Percentiles rank a stretch among this genome's conserved stretches.
These are phyloP conservation scores for Monosporascus sp. DNA, from an alignment of 2,329 filamentous ascomycete genomes.

Conservation along the genomic window DNA sequence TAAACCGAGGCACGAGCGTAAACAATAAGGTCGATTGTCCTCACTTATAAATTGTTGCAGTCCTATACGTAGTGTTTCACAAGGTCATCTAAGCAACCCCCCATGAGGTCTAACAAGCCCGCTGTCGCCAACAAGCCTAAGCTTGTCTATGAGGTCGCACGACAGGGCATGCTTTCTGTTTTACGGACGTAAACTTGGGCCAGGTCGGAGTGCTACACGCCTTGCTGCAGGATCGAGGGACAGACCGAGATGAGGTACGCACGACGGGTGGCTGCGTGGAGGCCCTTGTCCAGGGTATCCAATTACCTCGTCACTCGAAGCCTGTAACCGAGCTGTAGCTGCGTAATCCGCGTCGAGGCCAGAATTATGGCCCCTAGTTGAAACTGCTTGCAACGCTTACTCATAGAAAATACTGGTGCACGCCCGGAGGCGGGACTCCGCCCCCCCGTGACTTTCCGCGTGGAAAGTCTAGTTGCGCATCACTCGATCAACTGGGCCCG, in stretches of 20 bases:
- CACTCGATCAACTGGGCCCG: not conserved
- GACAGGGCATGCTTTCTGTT: constrained; percentile 16
- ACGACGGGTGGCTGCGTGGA: constrained; percentile 24
- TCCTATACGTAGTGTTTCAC: constrained; percentile 1
- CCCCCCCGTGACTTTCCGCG: not conserved
- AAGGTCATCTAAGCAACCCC: constrained; percentile 1
- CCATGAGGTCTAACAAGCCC: constrained; percentile 3
- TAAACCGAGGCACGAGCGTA: not conserved
- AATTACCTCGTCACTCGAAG: constrained; percentile 6
- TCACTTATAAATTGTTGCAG: not conserved
- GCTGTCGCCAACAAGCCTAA: constrained; percentile 7
- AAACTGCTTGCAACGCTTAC: not conserved
- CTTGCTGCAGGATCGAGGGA: constrained; percentile 29
- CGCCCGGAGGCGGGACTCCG: not conserved
- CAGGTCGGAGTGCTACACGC: constrained; percentile 21
- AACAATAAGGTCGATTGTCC: not conserved
- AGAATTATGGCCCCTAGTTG: not conserved
- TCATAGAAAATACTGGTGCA: too few species aligned
- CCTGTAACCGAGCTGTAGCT: constrained; percentile 2
- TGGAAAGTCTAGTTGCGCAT: constrained; percentile 5
- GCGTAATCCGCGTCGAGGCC: not conserved
- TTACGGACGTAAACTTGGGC: constrained; percentile 25
- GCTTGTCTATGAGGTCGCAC: constrained; percentile 15
- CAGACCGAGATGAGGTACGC: constrained; percentile 29
- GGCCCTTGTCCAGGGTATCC: constrained; percentile 14